Evolutionary conservation across 768 basidiomycete species (phyloP), one percentile per base, ranked within the genome.

Genomic region (Goffeauzyma gilvescens): DNA sequence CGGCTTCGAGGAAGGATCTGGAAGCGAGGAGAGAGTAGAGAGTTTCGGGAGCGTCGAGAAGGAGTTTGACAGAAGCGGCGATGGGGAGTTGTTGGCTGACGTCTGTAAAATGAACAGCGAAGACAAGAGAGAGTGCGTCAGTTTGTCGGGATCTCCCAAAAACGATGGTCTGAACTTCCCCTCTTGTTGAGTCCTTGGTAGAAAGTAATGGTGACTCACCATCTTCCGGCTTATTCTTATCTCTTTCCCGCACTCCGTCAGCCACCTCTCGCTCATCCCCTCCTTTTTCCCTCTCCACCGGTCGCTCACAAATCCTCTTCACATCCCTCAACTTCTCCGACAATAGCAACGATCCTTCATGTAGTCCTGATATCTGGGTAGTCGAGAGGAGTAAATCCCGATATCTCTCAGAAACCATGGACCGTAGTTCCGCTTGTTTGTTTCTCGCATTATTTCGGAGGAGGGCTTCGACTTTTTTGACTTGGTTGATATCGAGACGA

Each of bases 1-100:
- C 77, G 5, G 87, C 87, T 25, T 78, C 70, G 22, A 86, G 71
- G 53, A 80, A 86, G 43, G 73, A 71, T 55, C 79, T 78, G 39
- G 73, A 69, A 54, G 89, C 82, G 44, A 90, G 73, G 41, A 87
- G 69, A 3, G 81, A 72, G 81, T 87, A 93, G 17, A 93, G 64
- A 9, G 54, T 58, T 60, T 93, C 87, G 6, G 87, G 85, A 7
- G 83, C 78, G 63, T 93, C 87, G 5, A 93, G 66, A 14, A 93
- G 70, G n/a, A 93, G 65, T 60, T 89, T 90, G 55, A 93, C 70
- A 56, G 90, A 84, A 1, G 84, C 83, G 21, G 86, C 79, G 14
- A 87, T 46, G 14, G 62, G 62, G 12, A 63, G 26, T 35, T 59
- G 41, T n/a, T 49, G 44, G 37, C 54, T 46, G 9, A 49, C 33